A percentile compares a stretch with the other conserved stretches of the same genome.
Conservation (phyloP, 2,329 filamentous ascomycete species). For the Lomentospora prolificans region DNA sequence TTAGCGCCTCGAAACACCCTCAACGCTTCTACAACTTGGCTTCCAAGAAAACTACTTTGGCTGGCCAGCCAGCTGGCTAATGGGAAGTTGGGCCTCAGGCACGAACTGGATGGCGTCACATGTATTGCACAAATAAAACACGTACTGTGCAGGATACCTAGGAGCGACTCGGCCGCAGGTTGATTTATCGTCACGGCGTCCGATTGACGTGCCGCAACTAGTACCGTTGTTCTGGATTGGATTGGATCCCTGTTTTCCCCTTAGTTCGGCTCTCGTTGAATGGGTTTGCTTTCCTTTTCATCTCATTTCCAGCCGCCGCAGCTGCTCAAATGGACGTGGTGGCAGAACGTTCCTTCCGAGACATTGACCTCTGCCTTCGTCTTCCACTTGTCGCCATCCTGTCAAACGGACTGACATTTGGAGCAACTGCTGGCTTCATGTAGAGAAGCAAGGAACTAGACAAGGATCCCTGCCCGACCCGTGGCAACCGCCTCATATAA, state of each 20-base stretch:
- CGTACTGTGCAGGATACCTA: background rate
- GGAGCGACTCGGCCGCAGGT: background rate
- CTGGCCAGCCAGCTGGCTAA: too few species aligned
- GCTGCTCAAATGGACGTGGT: background rate
- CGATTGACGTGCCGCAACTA: background rate
- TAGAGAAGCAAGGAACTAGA: background rate
- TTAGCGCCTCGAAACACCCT: too few species aligned
- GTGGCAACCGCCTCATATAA: background rate
- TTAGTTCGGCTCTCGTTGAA: background rate
- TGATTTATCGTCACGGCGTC: background rate
- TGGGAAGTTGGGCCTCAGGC: too few species aligned
- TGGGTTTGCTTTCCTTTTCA: background rate
- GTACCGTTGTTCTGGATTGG: background rate
- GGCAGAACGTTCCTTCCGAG: background rate
- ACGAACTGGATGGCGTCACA: too few species aligned
- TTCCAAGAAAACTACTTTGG: background rate
- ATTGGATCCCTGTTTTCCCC: background rate
- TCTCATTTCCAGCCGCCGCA: background rate
- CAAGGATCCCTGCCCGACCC: background rate
- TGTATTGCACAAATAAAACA: too few species aligned
- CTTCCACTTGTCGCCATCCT: background rate
- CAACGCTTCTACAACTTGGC: too few species aligned
- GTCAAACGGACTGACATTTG: background rate
- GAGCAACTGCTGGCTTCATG: background rate
- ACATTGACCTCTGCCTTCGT: background rate